These are phyloP conservation scores for Amauroascus verrucosus DNA, from an alignment of 2,329 filamentous ascomycete genomes.

Conservation along the genomic window DNA sequence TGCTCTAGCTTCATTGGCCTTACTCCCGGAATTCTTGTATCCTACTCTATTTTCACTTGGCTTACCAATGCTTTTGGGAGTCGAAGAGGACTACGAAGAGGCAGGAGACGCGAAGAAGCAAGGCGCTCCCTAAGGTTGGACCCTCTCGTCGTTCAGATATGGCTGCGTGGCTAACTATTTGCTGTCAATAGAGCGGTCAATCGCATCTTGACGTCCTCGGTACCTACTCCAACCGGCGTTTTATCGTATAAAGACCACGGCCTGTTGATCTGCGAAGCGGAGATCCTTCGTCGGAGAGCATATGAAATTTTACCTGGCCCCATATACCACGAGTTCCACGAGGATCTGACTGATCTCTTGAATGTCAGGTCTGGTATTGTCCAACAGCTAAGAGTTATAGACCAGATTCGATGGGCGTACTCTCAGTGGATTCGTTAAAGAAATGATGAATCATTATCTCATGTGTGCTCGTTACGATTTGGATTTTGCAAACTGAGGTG, in stretches of 20 bases:
- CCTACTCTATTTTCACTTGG: constrained; percentile 63
- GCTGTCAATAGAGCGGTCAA: constrained; percentile 57
- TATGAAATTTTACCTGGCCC: constrained; percentile 59
- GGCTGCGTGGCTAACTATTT: neutral
- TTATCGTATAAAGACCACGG: constrained; percentile 90
- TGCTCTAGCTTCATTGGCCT: constrained; percentile 68
- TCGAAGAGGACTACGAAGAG: constrained; percentile 56
- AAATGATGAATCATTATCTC: neutral
- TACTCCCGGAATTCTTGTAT: constrained; percentile 84
- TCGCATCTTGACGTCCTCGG: constrained; percentile 60
- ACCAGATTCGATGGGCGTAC: constrained; percentile 86
- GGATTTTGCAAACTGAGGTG: too few species aligned
- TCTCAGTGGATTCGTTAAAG: constrained; percentile 53
- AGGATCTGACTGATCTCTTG: constrained; percentile 76
- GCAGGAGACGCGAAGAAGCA: constrained; percentile 57
- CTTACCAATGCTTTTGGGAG: constrained; percentile 58
- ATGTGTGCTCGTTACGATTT: too few species aligned
- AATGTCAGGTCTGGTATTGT: constrained; percentile 68
- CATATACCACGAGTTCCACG: constrained; percentile 72
- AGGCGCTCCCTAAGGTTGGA: constrained; percentile 61
- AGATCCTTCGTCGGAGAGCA: constrained; percentile 64
- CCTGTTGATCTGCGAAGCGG: constrained; percentile 77
- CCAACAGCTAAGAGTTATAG: constrained; percentile 66
- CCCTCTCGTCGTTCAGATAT: neutral
- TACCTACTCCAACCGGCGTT: constrained; percentile 60